Conservation (phyloP, 2,329 filamentous ascomycete species). For the Pochonia chlamydosporia region DNA sequence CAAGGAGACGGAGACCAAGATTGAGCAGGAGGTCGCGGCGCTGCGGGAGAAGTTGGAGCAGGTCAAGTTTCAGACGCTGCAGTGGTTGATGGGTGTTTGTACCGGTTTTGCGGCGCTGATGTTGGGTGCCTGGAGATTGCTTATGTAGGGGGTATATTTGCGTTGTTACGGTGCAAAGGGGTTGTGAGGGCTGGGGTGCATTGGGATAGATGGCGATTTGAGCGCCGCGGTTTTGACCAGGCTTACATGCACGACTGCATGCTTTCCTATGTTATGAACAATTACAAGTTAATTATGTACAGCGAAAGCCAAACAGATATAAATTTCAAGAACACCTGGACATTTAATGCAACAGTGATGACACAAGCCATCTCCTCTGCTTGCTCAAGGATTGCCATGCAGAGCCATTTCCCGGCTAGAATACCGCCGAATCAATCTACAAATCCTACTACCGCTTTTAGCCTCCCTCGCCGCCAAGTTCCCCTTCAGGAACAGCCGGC, state of each 20-base stretch:
- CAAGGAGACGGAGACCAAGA: slow-evolving; percentile 97
- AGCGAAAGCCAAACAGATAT: too few species aligned
- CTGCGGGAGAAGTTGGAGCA: slow-evolving; percentile 88
- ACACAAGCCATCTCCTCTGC: too few species aligned
- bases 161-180: too few species aligned
- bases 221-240: background rate
- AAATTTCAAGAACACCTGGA: too few species aligned
- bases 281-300: too few species aligned
- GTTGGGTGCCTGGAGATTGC: slow-evolving; percentile 63
- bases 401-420: too few species aligned
- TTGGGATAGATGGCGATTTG: background rate
- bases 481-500: background rate
- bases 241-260: background rate
- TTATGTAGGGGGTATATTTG: slow-evolving; percentile 43
- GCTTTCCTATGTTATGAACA: background rate
- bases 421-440: too few species aligned
- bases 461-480: background rate
- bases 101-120: slow-evolving; percentile 62
- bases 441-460: background rate
- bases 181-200: too few species aligned
- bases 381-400: too few species aligned
- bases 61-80: slow-evolving; percentile 95
- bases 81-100: slow-evolving; percentile 91
- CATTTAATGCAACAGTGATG: too few species aligned
- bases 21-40: slow-evolving; percentile 93